phyloP scores from a whole-genome alignment of 176 grass and related monocot species.

The Areca catechu region DNA sequence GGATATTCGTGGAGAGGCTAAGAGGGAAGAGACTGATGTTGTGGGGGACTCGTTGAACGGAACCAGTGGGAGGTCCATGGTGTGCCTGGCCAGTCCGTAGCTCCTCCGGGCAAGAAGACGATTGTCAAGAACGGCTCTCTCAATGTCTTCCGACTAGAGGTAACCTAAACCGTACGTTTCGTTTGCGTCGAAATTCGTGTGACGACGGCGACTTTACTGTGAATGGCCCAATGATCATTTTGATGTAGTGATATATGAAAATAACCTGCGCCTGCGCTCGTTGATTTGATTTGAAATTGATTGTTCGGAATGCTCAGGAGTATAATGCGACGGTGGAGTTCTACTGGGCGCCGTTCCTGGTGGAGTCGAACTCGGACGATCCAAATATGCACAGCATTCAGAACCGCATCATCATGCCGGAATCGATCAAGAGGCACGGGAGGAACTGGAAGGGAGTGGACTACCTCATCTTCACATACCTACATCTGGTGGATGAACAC shows the following conservation, averaged over 20 bases:
- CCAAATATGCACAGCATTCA: slow-evolving; percentile 86
- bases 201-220: too few species aligned
- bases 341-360: slow-evolving; percentile 98
- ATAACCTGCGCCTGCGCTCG: too few species aligned
- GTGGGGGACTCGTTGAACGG: slow-evolving; percentile 91
- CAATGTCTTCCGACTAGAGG: slow-evolving; percentile 69
- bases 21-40: slow-evolving; percentile 87
- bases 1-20: slow-evolving; percentile 64
- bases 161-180: slow-evolving; percentile 5
- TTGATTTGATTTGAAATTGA: background rate
- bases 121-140: slow-evolving; percentile 69
- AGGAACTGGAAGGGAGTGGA: slow-evolving; percentile 71
- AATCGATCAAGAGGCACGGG: slow-evolving; percentile 73
- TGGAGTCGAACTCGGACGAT: slow-evolving; percentile 97
- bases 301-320: slow-evolving; percentile 21
- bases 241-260: too few species aligned
- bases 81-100: slow-evolving; percentile 91
- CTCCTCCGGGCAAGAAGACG: slow-evolving; percentile 59
- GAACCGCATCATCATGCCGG: slow-evolving; percentile 70
- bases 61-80: slow-evolving; percentile 99
- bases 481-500: slow-evolving; percentile 99
- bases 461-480: slow-evolving; percentile 96
- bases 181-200: too few species aligned
- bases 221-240: too few species aligned
- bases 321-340: slow-evolving; percentile 98